These are phyloP conservation scores for Penicillium expansum DNA, from an alignment of 2,329 filamentous ascomycete species.

Conservation along the genomic window DNA sequence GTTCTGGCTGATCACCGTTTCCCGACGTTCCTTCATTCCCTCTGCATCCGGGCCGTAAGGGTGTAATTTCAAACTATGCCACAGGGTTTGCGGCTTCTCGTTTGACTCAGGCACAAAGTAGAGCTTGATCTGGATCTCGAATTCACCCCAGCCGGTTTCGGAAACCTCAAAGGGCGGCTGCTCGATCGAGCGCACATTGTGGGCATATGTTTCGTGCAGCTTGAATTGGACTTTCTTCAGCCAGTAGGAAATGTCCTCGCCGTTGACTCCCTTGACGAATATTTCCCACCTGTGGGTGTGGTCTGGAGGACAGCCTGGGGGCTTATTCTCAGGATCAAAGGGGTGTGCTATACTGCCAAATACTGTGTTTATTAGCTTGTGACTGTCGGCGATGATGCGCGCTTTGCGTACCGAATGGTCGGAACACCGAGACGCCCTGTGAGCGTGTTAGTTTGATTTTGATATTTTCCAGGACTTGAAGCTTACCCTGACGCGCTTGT, in stretches of 20 bases:
- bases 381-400: not conserved
- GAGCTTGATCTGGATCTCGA: constrained; percentile 91
- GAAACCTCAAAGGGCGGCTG: constrained; percentile 76
- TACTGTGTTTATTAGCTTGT: constrained; percentile 47
- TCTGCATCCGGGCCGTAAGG: constrained; percentile 80
- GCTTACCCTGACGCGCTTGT: constrained; percentile 53
- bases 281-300: constrained; percentile 97
- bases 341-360: constrained; percentile 77
- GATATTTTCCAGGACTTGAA: not conserved
- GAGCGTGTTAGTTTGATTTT: constrained; percentile 20
- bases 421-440: constrained; percentile 47
- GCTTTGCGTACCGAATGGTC: constrained; percentile 44
- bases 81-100: constrained; percentile 94
- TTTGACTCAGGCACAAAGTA: constrained; percentile 85
- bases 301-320: constrained; percentile 73
- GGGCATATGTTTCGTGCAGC: constrained; percentile 93
- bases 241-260: constrained; percentile 91
- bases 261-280: constrained; percentile 86
- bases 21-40: constrained; percentile 63
- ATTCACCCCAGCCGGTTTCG: constrained; percentile 97
- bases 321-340: constrained; percentile 74
- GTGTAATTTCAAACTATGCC: constrained; percentile 87
- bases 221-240: constrained; percentile 97
- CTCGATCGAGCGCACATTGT: constrained; percentile 82
- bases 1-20: constrained; percentile 71